A percentile compares a stretch with the other conserved stretches of the same genome.
phyloP scores from a whole-genome alignment of 768 basidiomycete genomes.

The Hericium rajendrae region DNA sequence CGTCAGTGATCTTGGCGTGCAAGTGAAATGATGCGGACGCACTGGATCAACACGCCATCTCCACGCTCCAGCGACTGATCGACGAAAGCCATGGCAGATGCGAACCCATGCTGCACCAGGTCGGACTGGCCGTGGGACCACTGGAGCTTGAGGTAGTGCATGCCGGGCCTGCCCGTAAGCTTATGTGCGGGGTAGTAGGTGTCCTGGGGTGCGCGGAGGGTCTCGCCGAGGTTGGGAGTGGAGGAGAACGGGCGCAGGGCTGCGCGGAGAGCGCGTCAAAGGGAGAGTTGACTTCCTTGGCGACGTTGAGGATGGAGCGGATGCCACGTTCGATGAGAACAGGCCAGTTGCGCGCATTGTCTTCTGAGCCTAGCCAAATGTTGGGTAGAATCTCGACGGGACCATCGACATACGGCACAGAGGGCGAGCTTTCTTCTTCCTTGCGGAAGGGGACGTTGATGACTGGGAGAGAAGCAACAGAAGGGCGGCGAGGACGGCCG shows the following conservation, averaged over 20 bases:
- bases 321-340: constrained; percentile 64
- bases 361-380: constrained; percentile 86
- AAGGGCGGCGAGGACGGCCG: constrained; percentile 50
- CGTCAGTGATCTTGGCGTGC: not conserved
- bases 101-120: constrained; percentile 71
- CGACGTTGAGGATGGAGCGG: constrained; percentile 80
- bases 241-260: constrained; percentile 49
- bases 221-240: constrained; percentile 11
- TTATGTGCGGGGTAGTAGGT: constrained; percentile 63
- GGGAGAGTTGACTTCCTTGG: constrained; percentile 79
- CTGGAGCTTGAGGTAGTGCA: constrained; percentile 82
- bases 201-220: constrained; percentile 21
- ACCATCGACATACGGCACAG: constrained; percentile 68
- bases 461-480: constrained; percentile 60
- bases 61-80: constrained; percentile 68
- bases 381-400: constrained; percentile 79
- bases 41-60: constrained; percentile 82
- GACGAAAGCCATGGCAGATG: constrained; percentile 70
- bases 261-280: constrained; percentile 42
- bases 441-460: constrained; percentile 45
- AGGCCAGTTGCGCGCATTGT: constrained; percentile 80
- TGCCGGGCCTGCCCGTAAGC: constrained; percentile 58
- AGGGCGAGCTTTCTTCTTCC: constrained; percentile 45
- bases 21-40: constrained; percentile 26
- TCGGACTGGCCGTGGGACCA: constrained; percentile 96